Percentiles rank a stretch among this genome's conserved stretches.
phyloP scores from a whole-genome alignment of 2,329 filamentous ascomycete species.

The Chrysoporthe deuterocubensis region DNA sequence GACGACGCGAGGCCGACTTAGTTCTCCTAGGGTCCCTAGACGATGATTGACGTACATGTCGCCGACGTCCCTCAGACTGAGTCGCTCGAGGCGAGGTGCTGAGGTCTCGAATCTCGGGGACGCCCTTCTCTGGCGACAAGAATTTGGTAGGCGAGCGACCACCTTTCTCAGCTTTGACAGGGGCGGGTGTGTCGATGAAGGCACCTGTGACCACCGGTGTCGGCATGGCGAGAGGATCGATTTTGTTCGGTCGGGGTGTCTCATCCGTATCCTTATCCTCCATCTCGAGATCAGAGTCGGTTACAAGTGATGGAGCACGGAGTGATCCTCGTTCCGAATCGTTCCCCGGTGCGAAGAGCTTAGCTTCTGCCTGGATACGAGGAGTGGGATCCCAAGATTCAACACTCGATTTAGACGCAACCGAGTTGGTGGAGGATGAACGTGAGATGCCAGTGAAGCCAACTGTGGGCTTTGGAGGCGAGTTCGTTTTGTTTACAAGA shows the following conservation, averaged over 20 bases:
- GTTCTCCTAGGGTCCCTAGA: conserved; percentile 39
- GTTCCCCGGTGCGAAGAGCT: conserved; percentile 61
- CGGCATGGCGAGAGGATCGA: conserved; percentile 52
- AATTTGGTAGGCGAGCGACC: conserved; percentile 21
- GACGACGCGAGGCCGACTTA: conserved; percentile 48
- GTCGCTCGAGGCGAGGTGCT: conserved; percentile 21
- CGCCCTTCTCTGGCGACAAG: conserved; percentile 8
- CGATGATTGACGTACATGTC: conserved; percentile 33
- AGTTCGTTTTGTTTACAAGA: conserved; percentile 21
- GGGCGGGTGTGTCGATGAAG: conserved; percentile 60
- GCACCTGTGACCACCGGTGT: conserved; percentile 60
- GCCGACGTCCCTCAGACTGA: conserved; percentile 30
- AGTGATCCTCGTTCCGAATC: conserved; percentile 60
- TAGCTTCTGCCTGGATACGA: conserved; percentile 60
- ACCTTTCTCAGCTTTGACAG: conserved; percentile 45
- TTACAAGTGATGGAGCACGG: conserved; percentile 52
- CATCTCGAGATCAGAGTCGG: conserved; percentile 34
- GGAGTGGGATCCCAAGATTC: conserved; percentile 53
- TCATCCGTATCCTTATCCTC: conserved; percentile 41
- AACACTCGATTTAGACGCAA: conserved; percentile 23
- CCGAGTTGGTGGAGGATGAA: conserved; percentile 24
- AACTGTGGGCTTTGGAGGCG: conserved; percentile 44
- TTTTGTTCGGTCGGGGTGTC: conserved; percentile 52
- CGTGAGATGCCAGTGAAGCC: conserved; percentile 46
- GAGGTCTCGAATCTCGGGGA: conserved; percentile 10